Evolutionary conservation across 108 stramenopile genomes (phyloP).

Genomic region (Ochromonas danica): DNA sequence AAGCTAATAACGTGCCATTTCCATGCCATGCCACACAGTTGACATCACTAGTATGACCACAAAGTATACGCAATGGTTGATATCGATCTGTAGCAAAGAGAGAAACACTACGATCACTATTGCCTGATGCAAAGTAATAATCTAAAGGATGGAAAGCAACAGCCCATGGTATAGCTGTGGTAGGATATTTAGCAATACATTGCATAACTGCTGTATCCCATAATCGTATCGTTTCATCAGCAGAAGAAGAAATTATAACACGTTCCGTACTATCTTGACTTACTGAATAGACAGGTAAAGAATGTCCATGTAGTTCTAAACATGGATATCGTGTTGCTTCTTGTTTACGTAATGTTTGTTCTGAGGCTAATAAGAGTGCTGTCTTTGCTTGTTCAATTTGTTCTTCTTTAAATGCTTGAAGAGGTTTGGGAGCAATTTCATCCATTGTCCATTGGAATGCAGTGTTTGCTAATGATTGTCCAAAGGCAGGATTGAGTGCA

Average conservation of each 20-base stretch:
- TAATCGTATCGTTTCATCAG: slow-evolving; percentile 16
- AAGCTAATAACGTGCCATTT: background rate
- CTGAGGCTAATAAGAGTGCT: background rate
- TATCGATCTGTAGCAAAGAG: background rate
- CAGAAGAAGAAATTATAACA: background rate
- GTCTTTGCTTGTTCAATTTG: background rate
- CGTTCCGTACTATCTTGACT: background rate
- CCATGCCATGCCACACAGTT: slow-evolving; percentile 2
- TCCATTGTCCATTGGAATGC: slow-evolving; percentile 20
- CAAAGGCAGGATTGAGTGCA: background rate
- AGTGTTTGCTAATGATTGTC: background rate
- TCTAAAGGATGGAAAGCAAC: background rate
- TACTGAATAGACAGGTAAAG: background rate
- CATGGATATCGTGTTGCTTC: background rate
- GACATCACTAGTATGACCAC: slow-evolving; percentile 19
- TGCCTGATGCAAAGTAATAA: slow-evolving; percentile 2
- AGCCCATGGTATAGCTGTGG: background rate
- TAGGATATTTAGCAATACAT: slow-evolving; percentile 18
- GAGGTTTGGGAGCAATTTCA: background rate
- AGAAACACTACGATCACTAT: background rate
- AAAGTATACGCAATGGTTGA: background rate
- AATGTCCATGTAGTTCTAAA: background rate
- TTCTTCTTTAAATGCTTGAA: background rate
- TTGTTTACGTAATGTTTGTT: background rate
- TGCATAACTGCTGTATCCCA: slow-evolving; percentile 1